Evolutionary conservation across 2,329 filamentous ascomycete genomes (phyloP), one percentile per base, ranked within the genome.

Genomic region (Akanthomyces dipterigenus): DNA sequence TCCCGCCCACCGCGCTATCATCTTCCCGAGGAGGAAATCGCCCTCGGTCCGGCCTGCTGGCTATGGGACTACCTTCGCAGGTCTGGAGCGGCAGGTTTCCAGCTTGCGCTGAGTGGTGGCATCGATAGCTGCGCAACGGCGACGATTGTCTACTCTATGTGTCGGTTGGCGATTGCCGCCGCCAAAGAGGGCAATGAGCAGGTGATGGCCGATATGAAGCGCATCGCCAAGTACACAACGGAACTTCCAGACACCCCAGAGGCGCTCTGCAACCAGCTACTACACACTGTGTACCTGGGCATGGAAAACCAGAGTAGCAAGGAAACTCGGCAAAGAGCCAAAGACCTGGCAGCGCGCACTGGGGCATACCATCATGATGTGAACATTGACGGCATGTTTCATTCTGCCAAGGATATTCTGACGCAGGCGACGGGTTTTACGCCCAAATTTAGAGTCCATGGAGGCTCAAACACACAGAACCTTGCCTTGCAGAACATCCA

Each of bases 301-400:
- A 92, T 86, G 68, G 76, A 80, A 65, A 84, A 88, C 64, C 88
- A 87, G 46, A 86, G 83, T 55, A 85, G 82, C 26, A 75, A 77
- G 46, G 88, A 91, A 65, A 92, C 89, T 0, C 77, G 89, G 11
- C 77, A 80, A 51, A 79, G 90, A 31, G 88, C 90, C 1, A 82
- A 82, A 68, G 78, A 82, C 0, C 78, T 93, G 0, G 71, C 81
- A 5, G 68, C 77, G 4, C 79, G 77, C 5, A 91, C 93, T 57
- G 90, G 89, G 3, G 79, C 83, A 18, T 87, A 91, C 68, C 91
- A 95, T 69, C 79, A 84, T 4, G 83, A 93, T 68, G 77, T 91
- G 49, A 84, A 91, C 67, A 91, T 93, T 61, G 90, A 93, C 69
- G 79, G 80, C 1, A 80, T 87, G 9, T 85, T 86, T 63, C 76